Evolutionary conservation across 495 filamentous ascomycete genomes (phyloP), one percentile per base, ranked within the genome.

Genomic region (Friedmanniomyces simplex): DNA sequence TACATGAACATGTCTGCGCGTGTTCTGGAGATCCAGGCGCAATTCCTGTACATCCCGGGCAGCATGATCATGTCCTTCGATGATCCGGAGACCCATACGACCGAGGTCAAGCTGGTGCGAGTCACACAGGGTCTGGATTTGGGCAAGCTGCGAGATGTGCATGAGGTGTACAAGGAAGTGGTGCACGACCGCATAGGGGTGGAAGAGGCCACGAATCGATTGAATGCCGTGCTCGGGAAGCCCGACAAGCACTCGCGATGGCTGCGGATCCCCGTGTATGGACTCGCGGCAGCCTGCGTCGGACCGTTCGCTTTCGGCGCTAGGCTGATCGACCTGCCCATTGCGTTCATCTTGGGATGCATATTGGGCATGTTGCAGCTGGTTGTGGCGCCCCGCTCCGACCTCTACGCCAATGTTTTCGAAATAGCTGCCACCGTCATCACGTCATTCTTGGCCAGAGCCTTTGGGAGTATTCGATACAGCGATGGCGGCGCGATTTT

Each of bases 31-130:
- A 90, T 96, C 47, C 87, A 95, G 58, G 87, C 84, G 42, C 89
- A 95, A 58, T 96, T 95, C 64, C 72, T 96, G 42, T 96, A 96
- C 67, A 83, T 96, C 22, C 91, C 91, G 1, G 88, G 88, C 20
- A 94, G 88, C 64, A 97, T 96, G 91, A 87, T 97, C 59, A 85
- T 95, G 57, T 89, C 88, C 4, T 96, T 97, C 66, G 91, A 95
- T 65, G 91, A 97, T 71, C 77, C 79, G 24, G 79, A 83, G 24
- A 94, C 89, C 10, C 91, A 96, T 65, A 96, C 91, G 10, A 89
- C 90, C 7, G 91, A 95, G 68, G 87, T 96, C 52, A 91, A 93
- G 69, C 81, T 97, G 43, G 84, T 97, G 13, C 81, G 87, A 28
- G 76, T 80, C 10, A 71, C 69, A 1, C 87, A 90, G 67, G 90